Evolutionary conservation across 129 eudicot species (phyloP), one percentile per base, ranked within the genome.

Genomic region (Smallanthus sonchifolius): DNA sequence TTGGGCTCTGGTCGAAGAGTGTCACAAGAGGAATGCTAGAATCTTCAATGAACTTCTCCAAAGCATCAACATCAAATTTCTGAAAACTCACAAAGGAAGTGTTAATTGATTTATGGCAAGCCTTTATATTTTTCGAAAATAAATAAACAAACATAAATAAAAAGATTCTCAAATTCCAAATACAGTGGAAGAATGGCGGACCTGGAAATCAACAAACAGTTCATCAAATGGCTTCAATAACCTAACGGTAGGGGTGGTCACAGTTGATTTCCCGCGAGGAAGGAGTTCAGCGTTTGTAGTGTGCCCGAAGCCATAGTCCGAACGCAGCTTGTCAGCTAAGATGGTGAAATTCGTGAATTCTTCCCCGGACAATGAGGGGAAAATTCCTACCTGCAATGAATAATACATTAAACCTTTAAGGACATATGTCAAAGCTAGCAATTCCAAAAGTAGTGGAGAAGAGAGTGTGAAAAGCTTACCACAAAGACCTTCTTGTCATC

Each of bases 141-240:
- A n/a, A 40, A 16, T 7, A 51, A 13, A 0, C 68, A 54, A 47
- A 17, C 57, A 16, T 37, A 45, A 56, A 30, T 38, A 2, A 59
- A 34, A 36, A 14, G 10, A 61, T 13, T 61, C 67, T 13, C 43
- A 59, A 28, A 57, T 54, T 74, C 36, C 35, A 43, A 38, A 40
- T 36, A 49, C n/a, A 32, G 68, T 2, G 32, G 62, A 73, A 39
- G 67, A 30, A 49, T 14, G 59, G 54, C 28, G 55, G 52, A 92
- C 97, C 89, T 92, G 75, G 73, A 67, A 81, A 77, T 92, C 97
- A 72, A 84, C 93, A 68, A 80, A 48, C 38, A 85, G 88, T 76
- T 92, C 97, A 80, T 92, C 97, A 60, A 92, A 92, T 73, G 97
- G 97, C 88, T 92, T 92, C 48, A 92, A 64, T 56, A 92, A 68